Percentiles rank a stretch among this genome's conserved stretches.
phyloP scores from a whole-genome alignment of 345 rosid species.

The Linum usitatissimum region DNA sequence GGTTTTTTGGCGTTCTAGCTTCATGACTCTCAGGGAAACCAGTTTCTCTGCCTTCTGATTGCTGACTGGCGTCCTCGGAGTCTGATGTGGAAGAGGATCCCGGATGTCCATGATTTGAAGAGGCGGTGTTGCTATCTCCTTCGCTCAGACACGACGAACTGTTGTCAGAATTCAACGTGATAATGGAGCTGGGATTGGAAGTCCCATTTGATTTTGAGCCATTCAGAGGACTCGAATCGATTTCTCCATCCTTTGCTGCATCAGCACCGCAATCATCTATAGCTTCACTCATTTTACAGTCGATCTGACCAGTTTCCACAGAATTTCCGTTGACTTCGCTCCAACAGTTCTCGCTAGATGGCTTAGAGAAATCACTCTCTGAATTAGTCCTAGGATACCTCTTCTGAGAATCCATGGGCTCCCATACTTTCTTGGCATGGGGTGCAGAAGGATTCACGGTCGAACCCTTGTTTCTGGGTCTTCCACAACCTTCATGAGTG shows the following conservation, averaged over 20 bases:
- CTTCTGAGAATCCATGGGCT: conserved; percentile 56
- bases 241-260: conserved; percentile 23
- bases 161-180: conserved; percentile 67
- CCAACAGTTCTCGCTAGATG: conserved; percentile 29
- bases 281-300: conserved; percentile 16
- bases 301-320: conserved; percentile 25
- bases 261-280: conserved; percentile 14
- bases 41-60: conserved; percentile 46
- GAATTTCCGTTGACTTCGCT: conserved; percentile 35
- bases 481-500: conserved; percentile 40
- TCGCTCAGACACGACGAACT: conserved; percentile 87
- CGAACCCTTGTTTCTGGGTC: conserved; percentile 41
- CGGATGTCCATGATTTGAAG: conserved; percentile 50
- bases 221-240: conserved; percentile 21
- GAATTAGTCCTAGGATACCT: conserved; percentile 58
- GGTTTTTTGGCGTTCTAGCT: conserved; percentile 10
- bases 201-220: conserved; percentile 16
- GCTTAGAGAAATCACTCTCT: conserved; percentile 36
- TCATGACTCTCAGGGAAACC: conserved; percentile 32
- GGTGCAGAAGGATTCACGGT: conserved; percentile 25
- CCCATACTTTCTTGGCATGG: conserved; percentile 62
- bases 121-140: conserved; percentile 63
- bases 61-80: conserved; percentile 67
- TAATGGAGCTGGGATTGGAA: conserved; percentile 34
- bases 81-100: conserved; percentile 82